Evolutionary conservation across 169 alveolate species (phyloP).

Genomic region (Perkinsus marinus): DNA sequence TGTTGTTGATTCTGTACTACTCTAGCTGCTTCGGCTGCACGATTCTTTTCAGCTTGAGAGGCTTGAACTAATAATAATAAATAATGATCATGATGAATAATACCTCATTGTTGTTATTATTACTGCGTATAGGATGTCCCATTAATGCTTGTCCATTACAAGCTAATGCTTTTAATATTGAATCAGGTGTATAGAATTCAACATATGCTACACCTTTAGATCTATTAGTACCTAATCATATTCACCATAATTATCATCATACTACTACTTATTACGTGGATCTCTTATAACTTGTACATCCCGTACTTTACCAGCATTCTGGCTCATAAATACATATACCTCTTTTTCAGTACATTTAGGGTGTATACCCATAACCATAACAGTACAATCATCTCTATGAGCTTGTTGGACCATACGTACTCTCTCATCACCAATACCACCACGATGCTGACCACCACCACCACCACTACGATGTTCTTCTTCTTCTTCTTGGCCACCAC

Average conservation of each 20-base stretch:
- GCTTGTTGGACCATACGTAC: constrained; percentile 56
- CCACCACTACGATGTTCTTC: background rate
- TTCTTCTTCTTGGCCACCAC: background rate
- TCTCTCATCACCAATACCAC: background rate
- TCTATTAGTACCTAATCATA: constrained; percentile 59
- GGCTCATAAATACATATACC: constrained; percentile 75
- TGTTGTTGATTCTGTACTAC: constrained; percentile 50
- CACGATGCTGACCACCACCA: background rate
- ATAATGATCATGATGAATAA: background rate
- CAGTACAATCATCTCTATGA: constrained; percentile 85
- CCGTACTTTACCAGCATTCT: constrained; percentile 83
- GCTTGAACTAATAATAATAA: constrained; percentile 49
- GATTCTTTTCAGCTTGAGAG: constrained; percentile 92
- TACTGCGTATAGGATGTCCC: constrained; percentile 59
- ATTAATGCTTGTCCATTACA: constrained; percentile 67
- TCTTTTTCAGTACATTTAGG: constrained; percentile 80
- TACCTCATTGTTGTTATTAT: background rate
- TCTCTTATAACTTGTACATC: constrained; percentile 87
- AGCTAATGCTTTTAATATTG: constrained; percentile 78
- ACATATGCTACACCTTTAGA: constrained; percentile 91
- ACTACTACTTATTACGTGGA: constrained; percentile 6
- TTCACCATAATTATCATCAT: background rate
- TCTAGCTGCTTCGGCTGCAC: constrained; percentile 85
- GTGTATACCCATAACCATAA: constrained; percentile 71
- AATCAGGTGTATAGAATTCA: constrained; percentile 83